Evolutionary conservation across 495 filamentous ascomycete genomes (phyloP), one percentile per base, ranked within the genome.

Genomic region (Achaetomiella virescens): DNA sequence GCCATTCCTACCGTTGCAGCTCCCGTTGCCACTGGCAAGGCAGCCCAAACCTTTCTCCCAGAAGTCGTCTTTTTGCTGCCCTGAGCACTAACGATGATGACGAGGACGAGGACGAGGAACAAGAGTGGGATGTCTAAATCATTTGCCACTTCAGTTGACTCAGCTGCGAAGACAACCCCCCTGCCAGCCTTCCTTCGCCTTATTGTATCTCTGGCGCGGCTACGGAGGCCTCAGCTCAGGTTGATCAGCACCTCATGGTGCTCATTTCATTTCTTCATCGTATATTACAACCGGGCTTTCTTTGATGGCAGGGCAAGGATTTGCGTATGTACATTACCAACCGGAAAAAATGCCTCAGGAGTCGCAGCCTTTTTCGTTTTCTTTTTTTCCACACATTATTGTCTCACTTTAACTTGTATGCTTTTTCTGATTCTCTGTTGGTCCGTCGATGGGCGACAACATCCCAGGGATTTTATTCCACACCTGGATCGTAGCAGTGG

Each of bases 51-150:
- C 62, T 15, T 64, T 70, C 54, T 55, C 62, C 37, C 62, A 75
- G 63, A 58, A 70, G 66, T 78, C 74, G 45, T 73, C 76, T 2
- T 79, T n/a, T 78, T 58, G 75, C 76, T 52, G 76, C 76, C 12
- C 65, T 79, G 33, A 76, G 68, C 56, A 61, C 74, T 38, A 65
- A 63, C 15, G 47, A 50, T 17, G 24, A 27, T 9, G 65, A 67
- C n/a, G 59, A 66, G 52, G 69, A 72, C 46, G 69, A 66, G 21
- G 70, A 77, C 47, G 62, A 58, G 7, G 74, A 78, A 68, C 58
- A 67, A 44, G 76, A 79, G 58, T 79, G 76, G 76, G 76, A 78
- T 45, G 73, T 79, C 61, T 78, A 65, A 72, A 17, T 37, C 3
- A 41, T 21, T 20, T 33, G 2, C 18, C 29, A 35, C 25, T n/a